Percentiles rank a stretch among this genome's conserved stretches.
Evolutionary conservation across 495 filamentous ascomycete genomes (phyloP).

Genomic region (Annulohypoxylon moriforme): DNA sequence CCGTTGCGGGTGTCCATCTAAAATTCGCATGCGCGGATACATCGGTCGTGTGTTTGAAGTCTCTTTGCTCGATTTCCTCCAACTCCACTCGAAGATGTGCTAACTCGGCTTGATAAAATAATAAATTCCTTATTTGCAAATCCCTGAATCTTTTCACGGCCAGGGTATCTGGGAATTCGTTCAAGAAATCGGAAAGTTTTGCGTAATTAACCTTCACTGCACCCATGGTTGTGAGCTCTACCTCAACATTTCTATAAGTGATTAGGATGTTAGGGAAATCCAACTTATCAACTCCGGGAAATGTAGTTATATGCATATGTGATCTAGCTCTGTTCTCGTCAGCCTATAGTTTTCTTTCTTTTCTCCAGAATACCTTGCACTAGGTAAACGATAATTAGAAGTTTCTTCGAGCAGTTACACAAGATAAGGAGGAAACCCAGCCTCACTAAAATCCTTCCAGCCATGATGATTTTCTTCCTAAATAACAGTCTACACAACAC

Average conservation of each 20-base stretch:
- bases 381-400: no score
- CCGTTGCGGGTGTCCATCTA: neutral
- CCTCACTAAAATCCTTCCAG: no score
- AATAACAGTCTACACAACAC: no score
- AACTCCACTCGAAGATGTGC: neutral
- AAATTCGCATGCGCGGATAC: neutral
- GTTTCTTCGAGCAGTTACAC: no score
- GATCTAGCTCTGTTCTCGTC: no score
- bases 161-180: neutral
- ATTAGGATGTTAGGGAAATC: neutral
- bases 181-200: neutral
- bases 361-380: no score
- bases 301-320: no score
- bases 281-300: no score
- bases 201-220: neutral
- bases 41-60: neutral
- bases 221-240: neutral
- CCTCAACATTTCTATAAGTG: no score
- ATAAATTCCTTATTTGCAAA: constrained; percentile 1
- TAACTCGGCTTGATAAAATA: constrained; percentile 2
- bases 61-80: constrained; percentile 1
- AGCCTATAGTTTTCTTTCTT: no score
- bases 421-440: no score
- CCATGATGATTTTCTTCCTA: no score
- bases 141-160: neutral